Evolutionary conservation across 1,284 basidiomycete species (phyloP), one percentile per base, ranked within the genome.

Genomic region (Ganoderma leucocontextum): DNA sequence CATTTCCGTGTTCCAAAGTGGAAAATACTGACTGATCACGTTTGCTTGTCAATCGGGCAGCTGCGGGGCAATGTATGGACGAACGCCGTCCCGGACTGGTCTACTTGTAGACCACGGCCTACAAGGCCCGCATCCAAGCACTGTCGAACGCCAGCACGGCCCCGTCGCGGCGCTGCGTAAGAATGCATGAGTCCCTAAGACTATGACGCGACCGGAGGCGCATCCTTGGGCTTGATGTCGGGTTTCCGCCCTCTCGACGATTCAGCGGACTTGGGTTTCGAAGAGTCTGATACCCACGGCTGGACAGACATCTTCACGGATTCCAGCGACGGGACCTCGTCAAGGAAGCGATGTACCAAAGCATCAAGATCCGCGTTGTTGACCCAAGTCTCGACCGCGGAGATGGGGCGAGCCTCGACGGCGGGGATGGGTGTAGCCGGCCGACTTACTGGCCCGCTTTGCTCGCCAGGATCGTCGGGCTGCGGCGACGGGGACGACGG

Each of bases 241-340:
- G 22, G 39, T 29, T 25, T 22, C 58, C 58, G 58, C 58, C 4
- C 22, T 39, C 38, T 60, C 38, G 39, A 42, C 22, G 19, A 41
- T 8, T 39, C 38, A 22, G 58, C 58, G 2, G 22, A 36, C 38
- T 29, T 60, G 7, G 36, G 13, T 9, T 38, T 19, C 22, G 12
- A 22, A 60, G 38, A 25, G 38, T 7, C 39, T 5, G 19, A n/a
- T 4, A 25, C 4, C 10, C 47, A 19, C 7, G 35, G 55, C 35
- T n/a, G n/a, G 19, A 60, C 38, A 22, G 58, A 39, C 7, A 60
- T n/a, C 8, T 39, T 41, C 15, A 39, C 22, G 4, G 2, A 15
- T 12, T 60, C 58, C 36, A 60, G n/a, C n/a, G 58, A 60, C 1
- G 58, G 38, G n/a, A 39, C 58, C 58, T 60, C 58, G 13, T 60